Evolutionary conservation across 257 asterid species (phyloP).

Genomic region (Solanum paucissectum): DNA sequence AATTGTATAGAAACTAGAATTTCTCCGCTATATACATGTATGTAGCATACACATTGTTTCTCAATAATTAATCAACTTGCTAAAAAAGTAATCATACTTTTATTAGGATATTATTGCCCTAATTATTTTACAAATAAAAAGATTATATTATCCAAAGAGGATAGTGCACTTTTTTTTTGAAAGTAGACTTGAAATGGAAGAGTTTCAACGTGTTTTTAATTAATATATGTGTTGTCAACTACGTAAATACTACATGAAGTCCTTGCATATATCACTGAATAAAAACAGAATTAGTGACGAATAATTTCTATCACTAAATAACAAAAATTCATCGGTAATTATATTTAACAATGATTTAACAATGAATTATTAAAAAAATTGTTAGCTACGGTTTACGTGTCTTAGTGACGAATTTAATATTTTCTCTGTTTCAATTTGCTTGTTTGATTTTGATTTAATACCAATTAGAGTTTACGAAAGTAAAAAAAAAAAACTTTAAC

Average conservation of each 20-base stretch:
- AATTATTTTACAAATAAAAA: background rate
- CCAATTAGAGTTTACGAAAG: background rate
- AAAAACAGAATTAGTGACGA: background rate
- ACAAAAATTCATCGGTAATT: background rate
- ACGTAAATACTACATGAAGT: background rate
- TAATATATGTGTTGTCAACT: background rate
- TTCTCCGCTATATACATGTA: background rate
- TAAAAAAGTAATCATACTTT: background rate
- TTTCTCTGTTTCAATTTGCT: too few relatives aligned
- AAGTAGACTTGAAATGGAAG: background rate
- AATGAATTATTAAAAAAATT: background rate
- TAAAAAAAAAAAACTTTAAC: background rate
- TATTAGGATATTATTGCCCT: background rate
- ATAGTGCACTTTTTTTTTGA: background rate
- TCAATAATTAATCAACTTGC: background rate
- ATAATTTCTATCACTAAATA: background rate
- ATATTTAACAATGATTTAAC: background rate
- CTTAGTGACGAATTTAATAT: background rate
- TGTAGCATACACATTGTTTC: background rate
- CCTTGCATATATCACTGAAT: background rate
- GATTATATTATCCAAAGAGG: background rate
- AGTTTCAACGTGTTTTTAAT: background rate
- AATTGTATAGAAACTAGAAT: background rate
- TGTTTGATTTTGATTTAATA: background rate
- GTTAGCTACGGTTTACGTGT: background rate